Evolutionary conservation across 495 filamentous ascomycete species (phyloP).

Genomic region (Penicillium arizonense): DNA sequence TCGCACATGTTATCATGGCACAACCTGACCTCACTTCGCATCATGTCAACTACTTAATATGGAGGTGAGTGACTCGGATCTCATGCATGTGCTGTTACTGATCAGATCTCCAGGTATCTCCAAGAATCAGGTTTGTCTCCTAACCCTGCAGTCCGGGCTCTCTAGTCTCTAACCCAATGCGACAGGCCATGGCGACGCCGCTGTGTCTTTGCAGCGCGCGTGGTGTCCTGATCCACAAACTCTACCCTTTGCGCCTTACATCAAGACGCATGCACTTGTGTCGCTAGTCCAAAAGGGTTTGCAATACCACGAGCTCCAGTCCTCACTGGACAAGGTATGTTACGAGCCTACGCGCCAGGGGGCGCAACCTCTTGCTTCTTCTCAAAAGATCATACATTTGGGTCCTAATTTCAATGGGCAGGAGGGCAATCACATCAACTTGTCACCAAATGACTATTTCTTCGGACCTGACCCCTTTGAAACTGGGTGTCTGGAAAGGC

Average conservation of each 20-base stretch:
- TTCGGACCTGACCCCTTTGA: slow-evolving; percentile 51
- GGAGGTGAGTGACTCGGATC: slow-evolving; percentile 74
- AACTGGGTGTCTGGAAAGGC: slow-evolving; percentile 27
- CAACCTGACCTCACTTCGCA: slow-evolving; percentile 71
- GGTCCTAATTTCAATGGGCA: slow-evolving; percentile 22
- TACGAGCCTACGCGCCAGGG: not conserved
- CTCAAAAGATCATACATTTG: not conserved
- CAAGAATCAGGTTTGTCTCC: slow-evolving; percentile 78
- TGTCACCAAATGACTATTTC: slow-evolving; percentile 44
- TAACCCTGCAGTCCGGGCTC: slow-evolving; percentile 5
- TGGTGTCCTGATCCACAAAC: slow-evolving; percentile 73
- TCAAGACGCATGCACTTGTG: slow-evolving; percentile 73
- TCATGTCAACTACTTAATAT: slow-evolving; percentile 97
- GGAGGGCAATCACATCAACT: slow-evolving; percentile 41
- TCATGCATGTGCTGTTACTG: slow-evolving; percentile 29
- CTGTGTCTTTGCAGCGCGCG: slow-evolving; percentile 77
- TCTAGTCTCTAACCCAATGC: slow-evolving; percentile 13
- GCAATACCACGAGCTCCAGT: slow-evolving; percentile 68
- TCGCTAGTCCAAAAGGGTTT: slow-evolving; percentile 75
- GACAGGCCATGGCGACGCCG: slow-evolving; percentile 63
- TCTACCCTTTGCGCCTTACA: slow-evolving; percentile 73
- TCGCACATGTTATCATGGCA: slow-evolving; percentile 51
- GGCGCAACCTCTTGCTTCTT: not conserved
- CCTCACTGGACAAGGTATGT: slow-evolving; percentile 58
- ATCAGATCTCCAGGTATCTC: slow-evolving; percentile 62